Percentiles rank a stretch among this genome's conserved stretches.
Conservation (phyloP, 2,329 filamentous ascomycete genomes). For the Sporothrix brasiliensis region DNA sequence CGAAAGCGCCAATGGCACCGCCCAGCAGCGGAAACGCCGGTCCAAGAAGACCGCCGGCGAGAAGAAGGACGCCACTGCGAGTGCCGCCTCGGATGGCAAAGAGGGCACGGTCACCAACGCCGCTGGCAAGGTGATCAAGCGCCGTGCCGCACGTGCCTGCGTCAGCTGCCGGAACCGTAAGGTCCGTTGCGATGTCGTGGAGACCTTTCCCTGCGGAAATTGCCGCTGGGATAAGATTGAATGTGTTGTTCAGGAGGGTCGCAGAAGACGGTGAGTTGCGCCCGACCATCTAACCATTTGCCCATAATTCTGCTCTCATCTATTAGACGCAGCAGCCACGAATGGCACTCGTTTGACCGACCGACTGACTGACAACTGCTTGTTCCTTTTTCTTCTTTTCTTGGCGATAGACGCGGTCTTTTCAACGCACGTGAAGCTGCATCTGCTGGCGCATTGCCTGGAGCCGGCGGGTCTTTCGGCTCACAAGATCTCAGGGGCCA, state of each 20-base stretch:
- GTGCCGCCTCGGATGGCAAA: slow-evolving; percentile 30
- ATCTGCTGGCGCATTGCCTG: slow-evolving; percentile 27
- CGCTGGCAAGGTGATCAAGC: slow-evolving; percentile 63
- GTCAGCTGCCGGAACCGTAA: slow-evolving; percentile 87
- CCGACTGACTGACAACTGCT: slow-evolving; percentile 21
- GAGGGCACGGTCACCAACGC: slow-evolving; percentile 42
- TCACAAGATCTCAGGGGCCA: slow-evolving; percentile 21
- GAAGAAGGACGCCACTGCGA: slow-evolving; percentile 31
- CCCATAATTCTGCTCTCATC: neutral
- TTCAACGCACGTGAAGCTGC: slow-evolving; percentile 35
- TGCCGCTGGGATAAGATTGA: slow-evolving; percentile 80
- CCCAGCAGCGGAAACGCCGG: slow-evolving; percentile 33
- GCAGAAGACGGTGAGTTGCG: slow-evolving; percentile 75
- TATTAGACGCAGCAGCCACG: neutral
- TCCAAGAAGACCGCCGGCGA: slow-evolving; percentile 34
- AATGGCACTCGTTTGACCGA: neutral
- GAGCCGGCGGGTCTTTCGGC: slow-evolving; percentile 28
- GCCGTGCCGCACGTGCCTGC: slow-evolving; percentile 88
- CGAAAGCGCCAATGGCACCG: slow-evolving; percentile 15
- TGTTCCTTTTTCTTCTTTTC: neutral
- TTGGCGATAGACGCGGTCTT: slow-evolving; percentile 31
- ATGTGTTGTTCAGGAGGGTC: slow-evolving; percentile 77
- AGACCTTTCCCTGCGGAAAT: slow-evolving; percentile 84
- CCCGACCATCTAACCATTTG: neutral
- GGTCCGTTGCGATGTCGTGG: slow-evolving; percentile 90